Evolutionary conservation across 225 moss, liverwort and hornwort genomes (phyloP), one percentile per base, ranked within the genome.

Genomic region (Marchantia polymorpha): DNA sequence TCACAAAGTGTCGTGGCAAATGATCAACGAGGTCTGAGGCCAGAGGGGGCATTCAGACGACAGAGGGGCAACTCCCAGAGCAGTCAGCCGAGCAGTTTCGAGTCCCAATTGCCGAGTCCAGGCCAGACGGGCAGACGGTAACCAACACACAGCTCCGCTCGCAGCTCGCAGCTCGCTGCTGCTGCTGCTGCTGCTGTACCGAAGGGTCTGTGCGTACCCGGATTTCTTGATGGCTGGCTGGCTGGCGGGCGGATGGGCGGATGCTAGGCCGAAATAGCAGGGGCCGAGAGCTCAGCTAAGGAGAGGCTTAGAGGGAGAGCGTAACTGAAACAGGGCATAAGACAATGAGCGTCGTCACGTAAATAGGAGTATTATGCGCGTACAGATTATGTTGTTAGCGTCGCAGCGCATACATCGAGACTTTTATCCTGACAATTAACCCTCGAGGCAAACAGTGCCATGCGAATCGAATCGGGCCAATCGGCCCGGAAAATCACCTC

Each of bases 381-480:
- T 51, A 72, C n/a, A 72, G 25, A 72, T 52, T 23, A 52, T n/a
- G 49, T 72, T 51, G 52, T 72, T 23, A 52, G 49, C 3, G 22
- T 51, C 23, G 72, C 52, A 72, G 52, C 72, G 23, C 69, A 69
- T 17, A 17, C 12, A 46, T 69, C 69, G 69, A 69, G 69, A 69
- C 69, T 46, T 17, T 69, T 69, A 69, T 69, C 46, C 69, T 69
- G 46, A 69, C 69, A 69, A 13, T 69, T 16, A 51, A 50, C 72
- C 39, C 72, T 72, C 52, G 0, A 72, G 51, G 72, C 20, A 52
- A 72, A 72, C 72, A 72, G 72, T 72, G 52, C 72, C 72, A 72
- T 72, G 72, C 72, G 72, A 69, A 69, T 46, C 47, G 47, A 69
- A 69, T 69, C 69, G 47, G 47, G 69, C 69, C 47, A 69, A 69